These are phyloP conservation scores for Fusarium ramigenum DNA, from an alignment of 2,329 filamentous ascomycete species.

Conservation along the genomic window DNA sequence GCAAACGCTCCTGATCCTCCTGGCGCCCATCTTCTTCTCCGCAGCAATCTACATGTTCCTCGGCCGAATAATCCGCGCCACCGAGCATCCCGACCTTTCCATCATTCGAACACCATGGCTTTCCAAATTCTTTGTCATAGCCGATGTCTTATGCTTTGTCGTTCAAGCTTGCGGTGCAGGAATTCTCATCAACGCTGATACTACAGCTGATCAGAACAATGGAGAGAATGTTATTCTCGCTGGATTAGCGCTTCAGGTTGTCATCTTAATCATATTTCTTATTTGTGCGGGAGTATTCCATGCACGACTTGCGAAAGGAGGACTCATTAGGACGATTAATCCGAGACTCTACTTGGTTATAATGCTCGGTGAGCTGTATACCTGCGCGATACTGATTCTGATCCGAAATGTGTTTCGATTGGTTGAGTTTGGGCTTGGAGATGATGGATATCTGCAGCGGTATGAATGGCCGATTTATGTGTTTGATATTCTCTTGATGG, in stretches of 20 bases:
- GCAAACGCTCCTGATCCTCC: neutral
- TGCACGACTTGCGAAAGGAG: neutral
- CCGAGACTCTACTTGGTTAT: neutral
- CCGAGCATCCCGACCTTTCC: neutral
- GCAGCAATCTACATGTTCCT: neutral
- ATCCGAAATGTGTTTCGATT: neutral
- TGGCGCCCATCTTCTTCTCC: neutral
- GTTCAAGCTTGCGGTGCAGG: neutral
- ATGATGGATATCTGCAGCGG: neutral
- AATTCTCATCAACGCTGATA: neutral
- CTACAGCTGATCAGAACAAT: neutral
- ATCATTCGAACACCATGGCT: neutral
- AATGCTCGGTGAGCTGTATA: neutral
- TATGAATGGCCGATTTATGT: neutral
- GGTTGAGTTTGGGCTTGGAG: neutral
- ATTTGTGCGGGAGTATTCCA: neutral
- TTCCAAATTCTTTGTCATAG: neutral
- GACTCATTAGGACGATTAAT: neutral
- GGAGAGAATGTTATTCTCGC: neutral
- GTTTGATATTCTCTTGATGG: neutral
- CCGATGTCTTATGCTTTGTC: neutral
- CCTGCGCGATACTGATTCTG: neutral
- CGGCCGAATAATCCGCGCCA: neutral
- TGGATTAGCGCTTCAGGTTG: neutral
- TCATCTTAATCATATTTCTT: neutral